These are phyloP conservation scores for Macrocybe gigantea DNA, from an alignment of 768 basidiomycete genomes.

Conservation along the genomic window DNA sequence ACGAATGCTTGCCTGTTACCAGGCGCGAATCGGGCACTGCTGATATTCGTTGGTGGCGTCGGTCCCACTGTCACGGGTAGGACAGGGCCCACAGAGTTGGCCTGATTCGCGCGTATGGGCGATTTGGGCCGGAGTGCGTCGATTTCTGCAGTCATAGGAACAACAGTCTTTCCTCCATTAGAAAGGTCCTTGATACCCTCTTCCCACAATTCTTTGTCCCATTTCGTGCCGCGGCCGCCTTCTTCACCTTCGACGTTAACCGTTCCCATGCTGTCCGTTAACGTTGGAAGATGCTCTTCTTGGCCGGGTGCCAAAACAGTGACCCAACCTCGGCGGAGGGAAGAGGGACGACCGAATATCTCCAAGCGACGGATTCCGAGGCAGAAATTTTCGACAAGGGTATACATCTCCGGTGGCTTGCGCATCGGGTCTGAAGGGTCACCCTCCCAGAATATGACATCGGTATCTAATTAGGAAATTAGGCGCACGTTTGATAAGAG, in stretches of 20 bases:
- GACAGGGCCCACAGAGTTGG: constrained; percentile 2
- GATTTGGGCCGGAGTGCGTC: constrained; percentile 84
- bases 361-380: constrained; percentile 89
- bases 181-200: constrained; percentile 48
- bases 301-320: constrained; percentile 70
- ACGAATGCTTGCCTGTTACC: constrained; percentile 17
- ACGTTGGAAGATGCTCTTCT: constrained; percentile 41
- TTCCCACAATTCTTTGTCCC: constrained; percentile 66
- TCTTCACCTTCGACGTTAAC: constrained; percentile 35
- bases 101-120: constrained; percentile 45
- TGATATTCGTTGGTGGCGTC: constrained; percentile 4
- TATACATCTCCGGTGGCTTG: constrained; percentile 95
- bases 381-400: constrained; percentile 96
- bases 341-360: constrained; percentile 72
- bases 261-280: constrained; percentile 20
- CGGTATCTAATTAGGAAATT: constrained; percentile 62
- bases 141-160: constrained; percentile 74
- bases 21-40: constrained; percentile 8
- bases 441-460: constrained; percentile 96
- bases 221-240: constrained; percentile 38
- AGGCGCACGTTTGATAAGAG: constrained; percentile 6
- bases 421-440: constrained; percentile 75
- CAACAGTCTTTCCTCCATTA: constrained; percentile 53
- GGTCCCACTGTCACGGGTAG: constrained; percentile 15
- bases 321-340: constrained; percentile 86